Conservation (phyloP, 257 asterid genomes). For the Solanum arcanum region DNA sequence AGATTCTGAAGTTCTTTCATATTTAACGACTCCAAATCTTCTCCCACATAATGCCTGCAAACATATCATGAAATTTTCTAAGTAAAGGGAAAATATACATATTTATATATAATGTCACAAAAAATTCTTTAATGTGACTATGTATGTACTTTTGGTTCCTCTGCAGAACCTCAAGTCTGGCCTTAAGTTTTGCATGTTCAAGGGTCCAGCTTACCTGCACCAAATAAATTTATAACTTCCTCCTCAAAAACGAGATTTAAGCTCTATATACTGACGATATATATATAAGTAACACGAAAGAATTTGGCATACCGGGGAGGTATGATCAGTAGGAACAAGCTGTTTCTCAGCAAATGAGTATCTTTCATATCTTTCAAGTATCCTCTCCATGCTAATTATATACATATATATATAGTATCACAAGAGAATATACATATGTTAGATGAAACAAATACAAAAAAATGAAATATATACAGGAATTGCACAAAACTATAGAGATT, state of each 20-base stretch:
- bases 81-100: not conserved
- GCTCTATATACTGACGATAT: not conserved
- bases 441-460: not conserved
- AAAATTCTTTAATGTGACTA: not conserved
- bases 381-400: slow-evolving; percentile 63
- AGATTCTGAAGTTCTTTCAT: slow-evolving; percentile 53
- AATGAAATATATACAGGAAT: not conserved
- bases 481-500: not conserved
- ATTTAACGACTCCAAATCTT: slow-evolving; percentile 44
- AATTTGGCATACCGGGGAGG: slow-evolving; percentile 31
- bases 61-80: not conserved
- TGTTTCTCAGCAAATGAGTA: slow-evolving; percentile 54
- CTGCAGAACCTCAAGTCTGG: slow-evolving; percentile 45
- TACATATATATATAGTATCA: not conserved
- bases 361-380: slow-evolving; percentile 68
- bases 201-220: slow-evolving; percentile 46
- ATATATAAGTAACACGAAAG: not conserved
- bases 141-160: slow-evolving; percentile 31
- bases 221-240: not conserved
- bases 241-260: not conserved
- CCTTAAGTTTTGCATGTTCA: slow-evolving; percentile 50
- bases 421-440: not conserved
- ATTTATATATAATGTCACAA: not conserved
- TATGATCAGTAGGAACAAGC: slow-evolving; percentile 24
- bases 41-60: slow-evolving; percentile 51